Conservation (phyloP, 1,139 yeast genomes). For the Yamadazyma atlantica region DNA sequence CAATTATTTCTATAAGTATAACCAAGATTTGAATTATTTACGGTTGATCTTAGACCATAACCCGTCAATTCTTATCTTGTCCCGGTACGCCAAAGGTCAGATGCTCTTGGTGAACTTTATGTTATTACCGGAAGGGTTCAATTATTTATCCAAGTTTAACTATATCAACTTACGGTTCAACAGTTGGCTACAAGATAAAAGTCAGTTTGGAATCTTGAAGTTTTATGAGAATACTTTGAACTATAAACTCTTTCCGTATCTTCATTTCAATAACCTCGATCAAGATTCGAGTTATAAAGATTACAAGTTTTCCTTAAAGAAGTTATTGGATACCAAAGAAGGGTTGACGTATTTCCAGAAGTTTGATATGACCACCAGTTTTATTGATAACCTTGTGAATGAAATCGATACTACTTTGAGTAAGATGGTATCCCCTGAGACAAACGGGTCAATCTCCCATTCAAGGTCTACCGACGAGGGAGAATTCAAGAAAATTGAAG, state of each 20-base stretch:
- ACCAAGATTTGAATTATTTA: conserved; percentile 23
- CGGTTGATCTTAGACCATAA: conserved; percentile 20
- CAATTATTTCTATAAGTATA: conserved; percentile 14
- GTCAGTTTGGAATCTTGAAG: conserved; percentile 9
- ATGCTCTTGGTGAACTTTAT: conserved; percentile 30
- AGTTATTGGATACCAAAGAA: conserved; percentile 75
- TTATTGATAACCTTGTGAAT: conserved; percentile 25
- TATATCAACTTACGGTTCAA: conserved; percentile 32
- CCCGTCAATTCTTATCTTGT: conserved; percentile 33
- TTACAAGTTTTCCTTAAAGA: conserved; percentile 58
- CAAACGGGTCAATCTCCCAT: not conserved
- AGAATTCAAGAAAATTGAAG: not conserved
- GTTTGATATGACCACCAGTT: conserved; percentile 21
- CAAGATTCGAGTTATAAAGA: conserved; percentile 7
- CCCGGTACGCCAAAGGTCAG: conserved; percentile 25
- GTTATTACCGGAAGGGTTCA: conserved; percentile 34
- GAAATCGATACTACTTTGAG: conserved; percentile 21
- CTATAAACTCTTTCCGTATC: conserved; percentile 27
- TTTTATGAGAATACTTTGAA: conserved; percentile 13
- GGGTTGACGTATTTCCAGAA: conserved; percentile 53
- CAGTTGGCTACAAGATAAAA: conserved; percentile 25
- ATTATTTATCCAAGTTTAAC: conserved; percentile 33
- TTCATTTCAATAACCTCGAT: conserved; percentile 8
- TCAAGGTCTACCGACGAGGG: not conserved
- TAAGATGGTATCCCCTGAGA: conserved; percentile 9